Evolutionary conservation across 768 basidiomycete species (phyloP), one percentile per base, ranked within the genome.

Genomic region (Inosperma sp.): DNA sequence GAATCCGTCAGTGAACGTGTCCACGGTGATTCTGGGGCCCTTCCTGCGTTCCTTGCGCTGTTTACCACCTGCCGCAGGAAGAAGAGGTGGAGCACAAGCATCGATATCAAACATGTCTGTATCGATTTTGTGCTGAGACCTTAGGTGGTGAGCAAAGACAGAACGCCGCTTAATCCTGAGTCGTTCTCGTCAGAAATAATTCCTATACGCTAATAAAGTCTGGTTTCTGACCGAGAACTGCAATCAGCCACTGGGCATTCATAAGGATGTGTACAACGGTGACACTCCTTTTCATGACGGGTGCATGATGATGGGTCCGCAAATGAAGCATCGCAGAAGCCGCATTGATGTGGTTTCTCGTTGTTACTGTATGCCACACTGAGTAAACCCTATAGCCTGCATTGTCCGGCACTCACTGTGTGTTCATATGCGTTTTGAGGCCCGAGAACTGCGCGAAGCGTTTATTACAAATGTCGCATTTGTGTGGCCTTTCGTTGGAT

Each of bases 301-400:
- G 78, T 69, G 55, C 81, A 70, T 37, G 86, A 86, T 0, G 86
- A 87, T 9, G 83, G 85, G 57, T 88, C 86, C 12, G 79, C 79
- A 56, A 88, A 88, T 12, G 68, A 63, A 25, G 75, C 69, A 8
- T 46, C 49, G 58, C 85, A 87, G 17, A 75, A 67, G 12, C 68
- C 70, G 57, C 86, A 88, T 5, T 45, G 46, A 56, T 72, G 75
- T 1, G 83, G 84, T 62, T 78, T 81, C 8, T 49, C 64, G 36
- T 68, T 69, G 12, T 80, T 76, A 49, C 83, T 85, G 48, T 35
- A 43, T 33, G 41, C 30, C 31, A 7, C 9, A 45, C 58, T 23
- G 14, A 29, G 30, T 33, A 22, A 27, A 17, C n/a, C n/a, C n/a
- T n/a, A 26, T 3, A 52, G 12, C 36, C 10, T 14, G 47, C 54